Evolutionary conservation across 768 basidiomycete species (phyloP), one percentile per base, ranked within the genome.

Genomic region (Russula compacta): DNA sequence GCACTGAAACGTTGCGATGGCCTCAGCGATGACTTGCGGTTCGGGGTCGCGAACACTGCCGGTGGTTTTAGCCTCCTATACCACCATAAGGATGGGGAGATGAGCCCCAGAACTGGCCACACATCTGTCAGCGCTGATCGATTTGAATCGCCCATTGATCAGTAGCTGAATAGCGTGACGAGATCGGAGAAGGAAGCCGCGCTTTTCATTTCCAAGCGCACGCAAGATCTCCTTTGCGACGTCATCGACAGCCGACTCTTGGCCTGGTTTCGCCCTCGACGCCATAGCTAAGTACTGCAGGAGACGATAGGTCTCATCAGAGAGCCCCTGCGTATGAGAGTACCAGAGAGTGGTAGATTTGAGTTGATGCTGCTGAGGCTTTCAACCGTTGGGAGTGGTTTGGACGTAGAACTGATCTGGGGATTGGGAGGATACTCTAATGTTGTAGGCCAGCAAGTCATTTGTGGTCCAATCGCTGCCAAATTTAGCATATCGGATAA

Each of bases 1-100:
- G 7, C 1, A 19, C 29, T 52, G 21, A 32, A 48, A 60, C 6
- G 51, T 38, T 0, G 57, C 44, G 14, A 63, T 38, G 42, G 50
- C 56, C 29, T 32, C 56, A 11, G 36, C 50, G 46, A 62, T 58
- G 11, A 62, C 49, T 52, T 53, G 48, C 2, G 60, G 15, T 21
- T 56, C 60, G 6, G 60, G 60, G 21, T 50, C 55, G n/a, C 9
- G 21, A 46, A 8, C 0, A 32, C 36, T 35, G 32, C 42, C 2
- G 1, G 39, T 14, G 10, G 12, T 11, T 21, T 60, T 53, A 19
- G 53, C 59, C 14, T 19, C 36, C 17, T 32, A 33, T 8, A 60
- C 36, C 17, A 60, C 47, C 1, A 60, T 44, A 38, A 60, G 21
- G 35, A 53, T 19, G 24, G 24, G 24, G 39, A 6, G 52, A 32